Evolutionary conservation across 768 basidiomycete species (phyloP), one percentile per base, ranked within the genome.

Genomic region (Termitomyces sp.): DNA sequence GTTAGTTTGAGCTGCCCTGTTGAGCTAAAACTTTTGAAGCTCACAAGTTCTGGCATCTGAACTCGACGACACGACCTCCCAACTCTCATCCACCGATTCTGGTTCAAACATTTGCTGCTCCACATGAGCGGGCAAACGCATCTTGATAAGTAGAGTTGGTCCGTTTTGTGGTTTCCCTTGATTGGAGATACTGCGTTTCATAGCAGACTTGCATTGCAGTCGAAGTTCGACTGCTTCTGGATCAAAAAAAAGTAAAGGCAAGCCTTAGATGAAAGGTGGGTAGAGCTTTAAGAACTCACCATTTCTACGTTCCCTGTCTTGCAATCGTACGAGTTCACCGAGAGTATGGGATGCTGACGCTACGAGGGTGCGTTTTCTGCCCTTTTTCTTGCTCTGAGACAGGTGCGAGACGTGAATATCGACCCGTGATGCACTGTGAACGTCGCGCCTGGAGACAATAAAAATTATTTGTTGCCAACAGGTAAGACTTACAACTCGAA

Each of bases 331-430:
- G 42, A 87, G 67, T 41, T 87, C 87, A 5, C 75, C 77, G 2
- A 90, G 67, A 0, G 82, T 75, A 63, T 83, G 75, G 9, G 72
- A 70, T 0, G 80, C 75, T 0, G 73, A 78, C 0, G 83, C 88
- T 0, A 89, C 79, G 4, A 87, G 73, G 41, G 71, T 78, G 1
- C 78, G 77, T 65, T 78, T 84, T 65, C 81, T 84, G 27, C 72
- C 69, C 67, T 85, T 88, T 69, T 85, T 82, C 75, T 88, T 91
- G 67, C 80, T 84, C 46, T 76, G 75, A 0, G 87, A 78, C 20
- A 75, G 77, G 55, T 85, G 76, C 72, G 82, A 88, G 1, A 91
- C 70, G 30, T 79, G 75, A 41, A 90, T 75, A 15, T 82, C 79
- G 37, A 88, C 62, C 22, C 65, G 66, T 0, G 85, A 83, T 27